phyloP scores from a whole-genome alignment of 352 stramenopile species.

The Plasmopara viticola region DNA sequence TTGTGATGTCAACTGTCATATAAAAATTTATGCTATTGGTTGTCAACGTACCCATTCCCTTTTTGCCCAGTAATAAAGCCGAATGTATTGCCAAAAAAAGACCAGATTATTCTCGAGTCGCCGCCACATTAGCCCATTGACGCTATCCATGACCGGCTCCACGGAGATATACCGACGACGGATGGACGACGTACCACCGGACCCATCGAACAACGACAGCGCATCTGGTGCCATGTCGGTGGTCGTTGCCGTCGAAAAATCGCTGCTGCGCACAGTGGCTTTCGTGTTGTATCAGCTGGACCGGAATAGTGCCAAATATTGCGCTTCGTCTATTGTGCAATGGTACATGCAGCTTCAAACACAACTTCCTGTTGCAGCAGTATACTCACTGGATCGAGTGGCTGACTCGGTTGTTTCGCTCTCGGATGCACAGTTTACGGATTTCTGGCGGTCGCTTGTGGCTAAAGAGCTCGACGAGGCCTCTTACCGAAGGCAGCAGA shows the following conservation, averaged over 20 bases:
- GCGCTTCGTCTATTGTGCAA: constrained; percentile 48
- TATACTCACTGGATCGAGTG: constrained; percentile 47
- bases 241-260: constrained; percentile 49
- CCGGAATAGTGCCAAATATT: constrained; percentile 44
- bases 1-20: too few species aligned
- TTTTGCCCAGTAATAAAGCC: too few species aligned
- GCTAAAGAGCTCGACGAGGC: constrained; percentile 38
- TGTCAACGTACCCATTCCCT: too few species aligned
- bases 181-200: background rate
- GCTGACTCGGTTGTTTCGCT: constrained; percentile 53
- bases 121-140: too few species aligned
- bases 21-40: too few species aligned
- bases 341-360: constrained; percentile 60
- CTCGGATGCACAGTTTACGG: constrained; percentile 55
- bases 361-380: constrained; percentile 39
- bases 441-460: constrained; percentile 61
- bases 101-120: too few species aligned
- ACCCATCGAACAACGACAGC: background rate
- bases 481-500: constrained; percentile 7
- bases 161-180: too few species aligned
- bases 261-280: constrained; percentile 53
- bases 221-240: constrained; percentile 36
- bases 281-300: constrained; percentile 67
- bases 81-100: too few species aligned
- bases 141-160: too few species aligned